phyloP scores from a whole-genome alignment of 306 rosid genomes.

The Vigna nakashimae region DNA sequence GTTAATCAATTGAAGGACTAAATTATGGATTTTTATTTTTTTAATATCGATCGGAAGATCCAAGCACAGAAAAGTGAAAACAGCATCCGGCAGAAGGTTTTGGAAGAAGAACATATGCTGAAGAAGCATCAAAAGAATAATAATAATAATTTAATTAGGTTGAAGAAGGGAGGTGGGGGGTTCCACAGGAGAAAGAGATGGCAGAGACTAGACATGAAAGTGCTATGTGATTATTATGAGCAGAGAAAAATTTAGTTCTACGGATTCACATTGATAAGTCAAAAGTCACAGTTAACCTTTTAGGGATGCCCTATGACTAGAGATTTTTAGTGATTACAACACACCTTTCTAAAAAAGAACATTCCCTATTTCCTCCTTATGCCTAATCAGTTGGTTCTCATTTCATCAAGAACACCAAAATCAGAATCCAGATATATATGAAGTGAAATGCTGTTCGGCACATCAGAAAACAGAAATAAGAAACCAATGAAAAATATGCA shows the following conservation, averaged over 20 bases:
- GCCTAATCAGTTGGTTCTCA: slow-evolving; percentile 33
- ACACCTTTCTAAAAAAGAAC: not conserved
- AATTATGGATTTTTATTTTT: not conserved
- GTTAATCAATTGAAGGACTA: not conserved
- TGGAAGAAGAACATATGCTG: slow-evolving; percentile 58
- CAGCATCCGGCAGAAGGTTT: slow-evolving; percentile 19
- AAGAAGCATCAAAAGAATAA: slow-evolving; percentile 15
- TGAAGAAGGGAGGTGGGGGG: not conserved
- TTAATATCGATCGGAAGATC: slow-evolving; percentile 16
- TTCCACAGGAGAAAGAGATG: slow-evolving; percentile 38
- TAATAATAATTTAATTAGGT: not conserved
- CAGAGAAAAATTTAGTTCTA: slow-evolving; percentile 24
- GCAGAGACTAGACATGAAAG: slow-evolving; percentile 14
- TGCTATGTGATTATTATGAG: not conserved
- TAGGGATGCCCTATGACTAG: slow-evolving; percentile 44
- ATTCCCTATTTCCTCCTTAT: slow-evolving; percentile 33
- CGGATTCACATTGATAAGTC: slow-evolving; percentile 48
- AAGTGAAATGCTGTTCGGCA: not conserved
- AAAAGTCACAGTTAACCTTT: slow-evolving; percentile 49
- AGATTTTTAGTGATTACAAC: slow-evolving; percentile 17
- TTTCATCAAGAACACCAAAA: slow-evolving; percentile 21
- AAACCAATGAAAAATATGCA: not conserved
- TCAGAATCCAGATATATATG: slow-evolving; percentile 20
- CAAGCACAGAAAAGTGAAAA: slow-evolving; percentile 16
- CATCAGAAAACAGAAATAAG: slow-evolving; percentile 11